phyloP scores from a whole-genome alignment of 371 early-diverging fungal genomes.

The Mucor racemosus region DNA sequence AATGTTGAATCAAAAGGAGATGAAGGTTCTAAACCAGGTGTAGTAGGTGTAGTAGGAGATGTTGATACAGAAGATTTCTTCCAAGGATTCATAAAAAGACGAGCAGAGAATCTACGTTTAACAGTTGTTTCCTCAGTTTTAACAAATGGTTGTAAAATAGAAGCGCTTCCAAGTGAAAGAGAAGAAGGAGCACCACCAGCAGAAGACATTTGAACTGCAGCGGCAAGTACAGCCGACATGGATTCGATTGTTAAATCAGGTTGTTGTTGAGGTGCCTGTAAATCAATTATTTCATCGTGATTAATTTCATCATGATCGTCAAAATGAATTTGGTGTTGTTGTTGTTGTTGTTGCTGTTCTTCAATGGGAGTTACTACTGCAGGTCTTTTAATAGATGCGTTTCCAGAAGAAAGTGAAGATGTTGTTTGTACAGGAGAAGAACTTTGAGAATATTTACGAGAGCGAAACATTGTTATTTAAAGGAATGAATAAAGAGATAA shows the following conservation, averaged over 20 bases:
- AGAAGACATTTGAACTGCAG: constrained; percentile 50
- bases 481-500: neutral
- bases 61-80: constrained; percentile 3
- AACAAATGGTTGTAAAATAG: constrained; percentile 36
- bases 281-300: constrained; percentile 22
- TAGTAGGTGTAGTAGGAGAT: constrained; percentile 5
- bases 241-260: constrained; percentile 41
- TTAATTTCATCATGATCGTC: constrained; percentile 5
- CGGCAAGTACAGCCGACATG: constrained; percentile 54
- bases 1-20: constrained; percentile 4
- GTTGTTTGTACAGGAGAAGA: neutral
- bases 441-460: constrained; percentile 14
- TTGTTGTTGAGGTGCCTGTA: constrained; percentile 16
- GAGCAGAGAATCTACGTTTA: constrained; percentile 21
- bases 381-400: constrained; percentile 38
- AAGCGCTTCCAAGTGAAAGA: constrained; percentile 49
- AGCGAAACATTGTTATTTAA: constrained; percentile 25
- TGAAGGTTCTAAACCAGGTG: constrained; percentile 13
- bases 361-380: neutral
- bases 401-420: constrained; percentile 39
- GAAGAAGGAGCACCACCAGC: constrained; percentile 36
- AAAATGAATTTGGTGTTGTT: neutral
- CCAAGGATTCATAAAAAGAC: constrained; percentile 18
- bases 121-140: constrained; percentile 3
- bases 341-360: neutral